Conservation (phyloP, 2,329 filamentous ascomycete species). For the Cladosporium austrohemisphaericum region DNA sequence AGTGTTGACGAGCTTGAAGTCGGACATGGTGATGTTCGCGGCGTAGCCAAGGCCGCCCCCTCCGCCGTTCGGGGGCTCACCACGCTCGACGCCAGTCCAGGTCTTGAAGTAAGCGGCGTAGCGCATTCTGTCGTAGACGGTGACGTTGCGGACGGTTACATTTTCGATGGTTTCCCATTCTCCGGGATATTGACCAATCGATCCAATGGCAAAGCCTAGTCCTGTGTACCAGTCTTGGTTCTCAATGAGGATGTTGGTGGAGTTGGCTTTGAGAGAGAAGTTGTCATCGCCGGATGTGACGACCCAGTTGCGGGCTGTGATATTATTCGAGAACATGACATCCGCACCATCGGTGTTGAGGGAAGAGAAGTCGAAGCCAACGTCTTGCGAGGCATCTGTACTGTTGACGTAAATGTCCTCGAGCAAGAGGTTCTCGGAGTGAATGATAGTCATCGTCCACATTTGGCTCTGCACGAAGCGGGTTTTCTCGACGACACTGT, state of each 20-base stretch:
- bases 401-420: constrained; percentile 54
- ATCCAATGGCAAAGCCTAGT: constrained; percentile 55
- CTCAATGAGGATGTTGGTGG: constrained; percentile 51
- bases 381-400: constrained; percentile 31
- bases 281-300: constrained; percentile 53
- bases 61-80: constrained; percentile 56
- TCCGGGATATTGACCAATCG: constrained; percentile 53
- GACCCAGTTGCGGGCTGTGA: constrained; percentile 50
- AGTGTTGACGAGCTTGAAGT: constrained; percentile 27
- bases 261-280: constrained; percentile 55
- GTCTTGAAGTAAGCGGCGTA: constrained; percentile 46
- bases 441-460: constrained; percentile 49
- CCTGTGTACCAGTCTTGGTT: constrained; percentile 50
- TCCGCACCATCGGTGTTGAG: constrained; percentile 51
- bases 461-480: constrained; percentile 57
- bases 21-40: constrained; percentile 36
- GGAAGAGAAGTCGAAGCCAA: constrained; percentile 13
- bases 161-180: constrained; percentile 49
- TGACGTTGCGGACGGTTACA: constrained; percentile 47
- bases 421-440: constrained; percentile 46
- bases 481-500: constrained; percentile 48
- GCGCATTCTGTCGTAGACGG: constrained; percentile 10
- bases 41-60: constrained; percentile 52
- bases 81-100: constrained; percentile 49
- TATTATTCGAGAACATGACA: constrained; percentile 51